phyloP scores from a whole-genome alignment of 768 basidiomycete species.

The Paxillus rubicundulus region DNA sequence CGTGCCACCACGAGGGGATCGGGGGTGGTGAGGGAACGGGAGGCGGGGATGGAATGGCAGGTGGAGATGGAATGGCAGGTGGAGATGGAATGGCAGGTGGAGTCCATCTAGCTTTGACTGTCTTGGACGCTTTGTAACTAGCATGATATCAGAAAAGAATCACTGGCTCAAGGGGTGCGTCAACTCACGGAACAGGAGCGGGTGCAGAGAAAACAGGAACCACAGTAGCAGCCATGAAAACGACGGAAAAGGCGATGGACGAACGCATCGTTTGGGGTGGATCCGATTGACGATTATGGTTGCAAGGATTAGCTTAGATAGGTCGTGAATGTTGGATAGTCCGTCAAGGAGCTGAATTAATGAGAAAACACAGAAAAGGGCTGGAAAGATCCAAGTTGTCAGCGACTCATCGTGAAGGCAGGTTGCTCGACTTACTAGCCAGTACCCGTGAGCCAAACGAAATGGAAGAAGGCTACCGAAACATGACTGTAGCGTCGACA shows the following conservation, averaged over 20 bases:
- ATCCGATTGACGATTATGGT: not conserved
- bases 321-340: constrained; percentile 6
- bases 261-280: constrained; percentile 13
- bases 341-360: constrained; percentile 11
- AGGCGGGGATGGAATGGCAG: not conserved
- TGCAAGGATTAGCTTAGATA: not conserved
- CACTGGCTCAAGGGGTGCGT: not conserved
- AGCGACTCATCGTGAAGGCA: not conserved
- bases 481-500: not conserved
- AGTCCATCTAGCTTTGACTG: constrained; percentile 2
- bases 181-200: not conserved
- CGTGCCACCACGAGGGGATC: not conserved
- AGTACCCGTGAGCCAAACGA: constrained; percentile 19
- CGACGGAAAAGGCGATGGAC: constrained; percentile 1
- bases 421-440: constrained; percentile 16
- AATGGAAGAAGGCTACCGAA: constrained; percentile 12
- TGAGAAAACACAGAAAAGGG: constrained; percentile 15
- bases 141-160: not conserved
- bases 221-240: constrained; percentile 2
- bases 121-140: not conserved
- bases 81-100: not conserved
- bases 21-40: not conserved
- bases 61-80: not conserved
- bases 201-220: constrained; percentile 10
- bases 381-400: constrained; percentile 2